Conservation (phyloP, 2,329 filamentous ascomycete species). For the Colletotrichum orchidophilum region DNA sequence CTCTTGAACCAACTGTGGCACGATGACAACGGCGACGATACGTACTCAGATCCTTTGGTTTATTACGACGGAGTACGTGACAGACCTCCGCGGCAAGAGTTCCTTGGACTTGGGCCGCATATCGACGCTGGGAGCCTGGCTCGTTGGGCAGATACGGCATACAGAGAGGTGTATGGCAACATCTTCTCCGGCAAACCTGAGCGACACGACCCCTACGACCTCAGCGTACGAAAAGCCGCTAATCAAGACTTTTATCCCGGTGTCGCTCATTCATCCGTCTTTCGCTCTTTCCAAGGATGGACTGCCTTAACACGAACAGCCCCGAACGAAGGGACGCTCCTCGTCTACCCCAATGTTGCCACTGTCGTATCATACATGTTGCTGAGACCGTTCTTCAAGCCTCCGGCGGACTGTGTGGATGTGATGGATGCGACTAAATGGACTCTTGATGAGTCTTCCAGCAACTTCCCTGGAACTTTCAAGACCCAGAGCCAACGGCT, state of each 20-base stretch:
- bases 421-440: slow-evolving; percentile 48
- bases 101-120: slow-evolving; percentile 53
- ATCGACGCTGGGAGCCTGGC: slow-evolving; percentile 54
- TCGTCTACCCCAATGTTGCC: slow-evolving; percentile 50
- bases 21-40: slow-evolving; percentile 39
- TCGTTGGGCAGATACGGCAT: slow-evolving; percentile 51
- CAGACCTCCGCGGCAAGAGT: slow-evolving; percentile 47
- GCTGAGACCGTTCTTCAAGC: slow-evolving; percentile 52
- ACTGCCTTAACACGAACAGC: slow-evolving; percentile 51
- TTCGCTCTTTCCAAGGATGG: slow-evolving; percentile 55
- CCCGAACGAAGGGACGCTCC: slow-evolving; percentile 46
- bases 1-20: slow-evolving; percentile 51
- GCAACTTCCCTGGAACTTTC: slow-evolving; percentile 50
- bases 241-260: slow-evolving; percentile 47
- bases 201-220: slow-evolving; percentile 48
- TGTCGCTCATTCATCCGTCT: slow-evolving; percentile 46
- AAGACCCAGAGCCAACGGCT: slow-evolving; percentile 45
- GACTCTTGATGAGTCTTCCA: slow-evolving; percentile 42
- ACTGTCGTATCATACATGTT: slow-evolving; percentile 50
- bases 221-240: slow-evolving; percentile 45
- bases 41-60: slow-evolving; percentile 46
- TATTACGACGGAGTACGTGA: slow-evolving; percentile 52
- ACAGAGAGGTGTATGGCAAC: slow-evolving; percentile 46
- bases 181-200: slow-evolving; percentile 50
- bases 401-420: slow-evolving; percentile 41